Evolutionary conservation across 805 yeast species (phyloP).

Genomic region (Hanseniaspora hatyaiensis): DNA sequence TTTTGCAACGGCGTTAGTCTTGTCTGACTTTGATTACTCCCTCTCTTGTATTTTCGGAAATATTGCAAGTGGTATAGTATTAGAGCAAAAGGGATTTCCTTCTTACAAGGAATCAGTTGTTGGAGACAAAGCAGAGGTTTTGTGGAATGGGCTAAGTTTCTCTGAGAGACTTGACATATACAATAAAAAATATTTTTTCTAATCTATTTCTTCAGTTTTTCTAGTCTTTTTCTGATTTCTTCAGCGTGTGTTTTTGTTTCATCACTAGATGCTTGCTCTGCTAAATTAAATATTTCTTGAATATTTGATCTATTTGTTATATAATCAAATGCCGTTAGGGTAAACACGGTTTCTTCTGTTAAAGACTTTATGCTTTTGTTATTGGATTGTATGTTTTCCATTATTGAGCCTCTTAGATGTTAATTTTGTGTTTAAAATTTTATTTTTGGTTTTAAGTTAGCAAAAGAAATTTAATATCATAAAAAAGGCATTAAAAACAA

Average conservation of each 20-base stretch:
- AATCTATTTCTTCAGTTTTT: slow-evolving; percentile 5
- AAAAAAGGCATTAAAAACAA: no score
- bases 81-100: slow-evolving; percentile 74
- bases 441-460: no score
- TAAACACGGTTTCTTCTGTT: neutral
- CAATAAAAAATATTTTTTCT: slow-evolving; percentile 9
- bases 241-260: neutral
- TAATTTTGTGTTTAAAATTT: no score
- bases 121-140: slow-evolving; percentile 24
- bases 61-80: slow-evolving; percentile 67
- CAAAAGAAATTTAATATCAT: no score
- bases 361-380: neutral
- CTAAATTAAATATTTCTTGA: slow-evolving; percentile 5
- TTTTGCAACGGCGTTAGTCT: slow-evolving; percentile 47
- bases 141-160: slow-evolving; percentile 52
- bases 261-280: neutral
- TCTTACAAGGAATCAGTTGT: slow-evolving; percentile 26
- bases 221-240: neutral
- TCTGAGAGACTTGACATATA: slow-evolving; percentile 32
- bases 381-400: neutral
- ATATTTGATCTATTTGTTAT: slow-evolving; percentile 8
- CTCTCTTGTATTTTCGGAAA: slow-evolving; percentile 57
- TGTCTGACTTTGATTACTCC: slow-evolving; percentile 38
- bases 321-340: neutral
- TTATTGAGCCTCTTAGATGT: no score